Conservation (phyloP, 1,139 yeast genomes). For the Nakaseomyces uthaithaninus region DNA sequence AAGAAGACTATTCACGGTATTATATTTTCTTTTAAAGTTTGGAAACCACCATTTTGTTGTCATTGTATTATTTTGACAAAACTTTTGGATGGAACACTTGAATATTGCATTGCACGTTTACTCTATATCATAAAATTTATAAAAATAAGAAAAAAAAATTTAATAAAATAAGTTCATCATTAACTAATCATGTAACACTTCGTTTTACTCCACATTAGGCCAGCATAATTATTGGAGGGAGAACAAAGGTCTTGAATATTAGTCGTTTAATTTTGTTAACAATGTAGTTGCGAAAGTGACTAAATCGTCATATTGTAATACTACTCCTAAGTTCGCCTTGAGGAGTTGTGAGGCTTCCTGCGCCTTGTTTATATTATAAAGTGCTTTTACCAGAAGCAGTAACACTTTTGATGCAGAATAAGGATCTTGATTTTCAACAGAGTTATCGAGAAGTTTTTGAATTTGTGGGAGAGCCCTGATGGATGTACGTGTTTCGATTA, state of each 20-base stretch:
- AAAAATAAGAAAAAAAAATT: too few species aligned
- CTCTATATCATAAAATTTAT: too few species aligned
- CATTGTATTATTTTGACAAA: background rate
- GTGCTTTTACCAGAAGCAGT: conserved; percentile 15
- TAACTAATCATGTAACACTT: too few species aligned
- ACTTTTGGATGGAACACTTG: background rate
- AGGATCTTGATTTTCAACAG: conserved; percentile 16
- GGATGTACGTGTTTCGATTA: conserved; percentile 16
- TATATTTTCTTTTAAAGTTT: too few species aligned
- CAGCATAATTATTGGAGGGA: too few species aligned
- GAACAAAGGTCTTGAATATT: too few species aligned
- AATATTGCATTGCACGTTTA: background rate
- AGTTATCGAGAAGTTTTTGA: conserved; percentile 15
- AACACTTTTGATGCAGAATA: conserved; percentile 16
- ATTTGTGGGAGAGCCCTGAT: conserved; percentile 19
- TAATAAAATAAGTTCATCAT: too few species aligned
- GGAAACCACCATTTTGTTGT: too few species aligned
- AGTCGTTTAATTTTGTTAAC: background rate
- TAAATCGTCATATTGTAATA: conserved; percentile 10
- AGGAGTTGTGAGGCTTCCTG: conserved; percentile 10
- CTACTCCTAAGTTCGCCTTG: conserved; percentile 1
- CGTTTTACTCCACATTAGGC: too few species aligned
- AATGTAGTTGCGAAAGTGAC: background rate
- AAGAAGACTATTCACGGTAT: too few species aligned
- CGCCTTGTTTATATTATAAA: conserved; percentile 11